phyloP scores from a whole-genome alignment of 2,329 filamentous ascomycete genomes.

The Fusarium sp. region DNA sequence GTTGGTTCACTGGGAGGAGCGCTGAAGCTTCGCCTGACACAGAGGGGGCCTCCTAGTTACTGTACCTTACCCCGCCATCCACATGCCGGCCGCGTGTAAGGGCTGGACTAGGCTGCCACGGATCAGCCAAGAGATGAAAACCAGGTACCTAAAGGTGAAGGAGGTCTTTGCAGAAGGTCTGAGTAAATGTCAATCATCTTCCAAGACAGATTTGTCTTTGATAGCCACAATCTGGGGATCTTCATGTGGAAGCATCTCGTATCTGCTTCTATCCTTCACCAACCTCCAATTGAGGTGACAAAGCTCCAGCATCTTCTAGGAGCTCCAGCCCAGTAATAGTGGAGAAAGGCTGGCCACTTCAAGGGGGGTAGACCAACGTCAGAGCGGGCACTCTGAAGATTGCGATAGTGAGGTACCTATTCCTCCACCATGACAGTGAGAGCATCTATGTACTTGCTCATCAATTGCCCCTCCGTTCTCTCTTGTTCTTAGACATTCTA shows the following conservation, averaged over 20 bases:
- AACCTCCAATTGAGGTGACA: conserved; percentile 28
- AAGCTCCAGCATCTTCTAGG: conserved; percentile 44
- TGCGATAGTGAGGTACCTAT: conserved; percentile 27
- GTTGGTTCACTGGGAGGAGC: conserved; percentile 20
- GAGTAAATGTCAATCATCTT: neutral
- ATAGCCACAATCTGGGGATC: neutral
- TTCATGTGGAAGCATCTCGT: conserved; percentile 21
- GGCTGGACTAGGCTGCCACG: conserved; percentile 26
- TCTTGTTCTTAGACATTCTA: conserved; percentile 61
- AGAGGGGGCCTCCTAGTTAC: neutral
- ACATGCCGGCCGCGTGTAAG: conserved; percentile 38
- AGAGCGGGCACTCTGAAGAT: conserved; percentile 28
- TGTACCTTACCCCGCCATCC: conserved; percentile 41
- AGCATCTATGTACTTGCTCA: conserved; percentile 34
- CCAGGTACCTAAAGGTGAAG: neutral
- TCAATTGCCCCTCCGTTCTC: conserved; percentile 54
- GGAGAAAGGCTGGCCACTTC: conserved; percentile 31
- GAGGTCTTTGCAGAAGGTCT: neutral
- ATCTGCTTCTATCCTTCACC: conserved; percentile 3
- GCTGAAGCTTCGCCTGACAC: conserved; percentile 17
- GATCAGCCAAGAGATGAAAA: conserved; percentile 1
- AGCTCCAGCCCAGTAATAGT: conserved; percentile 45
- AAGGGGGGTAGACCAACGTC: conserved; percentile 36
- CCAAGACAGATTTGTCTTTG: neutral
- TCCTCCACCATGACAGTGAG: fast-evolving